Conservation (phyloP, 2,329 filamentous ascomycete genomes). For the Sordariomycetes sp. region DNA sequence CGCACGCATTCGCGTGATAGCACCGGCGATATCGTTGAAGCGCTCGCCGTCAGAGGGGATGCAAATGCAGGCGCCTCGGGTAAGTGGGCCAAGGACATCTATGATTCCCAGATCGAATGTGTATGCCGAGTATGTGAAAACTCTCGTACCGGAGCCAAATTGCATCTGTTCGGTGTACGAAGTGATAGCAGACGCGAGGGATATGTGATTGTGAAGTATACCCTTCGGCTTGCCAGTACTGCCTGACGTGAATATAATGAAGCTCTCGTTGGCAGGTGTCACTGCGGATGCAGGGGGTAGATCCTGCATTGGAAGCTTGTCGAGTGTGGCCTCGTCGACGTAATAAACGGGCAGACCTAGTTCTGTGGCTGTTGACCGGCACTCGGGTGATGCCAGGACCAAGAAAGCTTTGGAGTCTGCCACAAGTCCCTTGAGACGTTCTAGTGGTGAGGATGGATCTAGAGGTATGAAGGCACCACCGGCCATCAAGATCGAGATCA, state of each 20-base stretch:
- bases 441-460: conserved; percentile 1
- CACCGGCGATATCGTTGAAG: conserved; percentile 3
- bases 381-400: conserved; percentile 19
- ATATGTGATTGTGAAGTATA: neutral
- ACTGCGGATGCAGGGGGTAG: neutral
- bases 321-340: neutral
- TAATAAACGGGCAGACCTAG: neutral
- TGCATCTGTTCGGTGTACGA: conserved; percentile 16
- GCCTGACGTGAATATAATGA: conserved; percentile 7
- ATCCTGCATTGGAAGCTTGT: neutral
- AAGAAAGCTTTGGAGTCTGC: conserved; percentile 15
- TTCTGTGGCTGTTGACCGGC: neutral
- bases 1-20: neutral
- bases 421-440: neutral
- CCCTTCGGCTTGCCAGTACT: conserved; percentile 5
- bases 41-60: conserved; percentile 9
- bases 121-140: conserved; percentile 8
- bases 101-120: conserved; percentile 6
- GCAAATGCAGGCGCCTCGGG: conserved; percentile 7
- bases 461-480: conserved; percentile 1
- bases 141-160: conserved; percentile 1
- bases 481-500: conserved; percentile 3
- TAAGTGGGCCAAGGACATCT: conserved; percentile 4
- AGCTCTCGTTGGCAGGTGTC: neutral
- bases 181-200: neutral